Base-by-base conservation (phyloP, 2,329 filamentous ascomycete genomes). In the Ophiostoma sp. region DNA sequence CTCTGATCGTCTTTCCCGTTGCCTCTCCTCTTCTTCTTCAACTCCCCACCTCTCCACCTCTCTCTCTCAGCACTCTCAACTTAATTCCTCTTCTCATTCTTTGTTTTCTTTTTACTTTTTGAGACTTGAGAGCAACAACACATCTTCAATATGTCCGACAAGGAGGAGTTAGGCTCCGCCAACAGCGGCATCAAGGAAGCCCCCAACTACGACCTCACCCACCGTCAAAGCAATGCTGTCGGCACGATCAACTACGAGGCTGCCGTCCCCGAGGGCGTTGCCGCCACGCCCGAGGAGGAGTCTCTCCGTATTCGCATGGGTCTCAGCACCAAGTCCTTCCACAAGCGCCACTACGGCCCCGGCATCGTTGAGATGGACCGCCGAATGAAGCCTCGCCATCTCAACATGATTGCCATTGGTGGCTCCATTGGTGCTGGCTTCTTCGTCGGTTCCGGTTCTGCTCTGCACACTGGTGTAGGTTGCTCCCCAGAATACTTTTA, bases 381-480 rank as follows among this genome's bases (percentile, higher is more conserved):
- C 50, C 77, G 76, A 28, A 78, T 78, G 76, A 75, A 74, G 59
- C 70, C 73, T 17, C 75, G 77, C 31, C 77, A 78, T 64, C 74
- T 77, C 31, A 75, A 78, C 63, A 78, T 78, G 76, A 77, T 77
- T 71, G 76, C 75, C 45, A 78, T 77, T 36, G 77, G 86, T 75
- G 86, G 86, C 75, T 87, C 86, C 31, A 90, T 90, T 63, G 88
- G 88, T 78, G 87, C 88, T 74, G 88, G 88, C 81, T 88, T 90
- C 83, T 90, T 89, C 80, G 88, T 90, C 75, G 87, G 88, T 77
- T 87, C 86, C 12, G 87, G 87, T 74, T 79, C 82, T 75, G 86
- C 86, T 72, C 81, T 89, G 15, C 75, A 77, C 74, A 84, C 78
- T 31, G 87, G 87, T 80, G 83, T 84, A 80, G 76, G 82, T 79